A percentile compares a stretch with the other conserved stretches of the same genome.
These are phyloP conservation scores for Escovopsis sp. DNA, from an alignment of 2,329 filamentous ascomycete species.

Conservation along the genomic window DNA sequence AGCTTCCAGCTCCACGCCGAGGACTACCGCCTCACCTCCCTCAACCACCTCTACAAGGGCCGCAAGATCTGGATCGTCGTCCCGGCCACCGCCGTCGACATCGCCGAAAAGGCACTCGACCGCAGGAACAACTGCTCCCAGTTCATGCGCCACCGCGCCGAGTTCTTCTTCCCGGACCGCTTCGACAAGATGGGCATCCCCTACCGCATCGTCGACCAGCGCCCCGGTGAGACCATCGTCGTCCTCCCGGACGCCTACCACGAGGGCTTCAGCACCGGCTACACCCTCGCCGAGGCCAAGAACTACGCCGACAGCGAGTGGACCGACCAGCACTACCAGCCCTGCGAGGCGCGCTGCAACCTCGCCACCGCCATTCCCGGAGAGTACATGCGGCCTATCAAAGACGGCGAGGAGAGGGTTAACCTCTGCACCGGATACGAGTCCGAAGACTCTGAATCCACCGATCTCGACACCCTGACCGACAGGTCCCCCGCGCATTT, in stretches of 20 bases:
- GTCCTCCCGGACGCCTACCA: slow-evolving; percentile 25
- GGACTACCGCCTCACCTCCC: slow-evolving; percentile 22
- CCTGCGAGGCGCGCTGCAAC: slow-evolving; percentile 18
- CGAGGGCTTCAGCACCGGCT: slow-evolving; percentile 26
- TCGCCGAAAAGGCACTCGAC: slow-evolving; percentile 19
- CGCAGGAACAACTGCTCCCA: slow-evolving; percentile 20
- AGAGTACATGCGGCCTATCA: slow-evolving; percentile 16
- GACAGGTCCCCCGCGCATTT: too few relatives aligned
- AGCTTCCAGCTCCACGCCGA: slow-evolving; percentile 26
- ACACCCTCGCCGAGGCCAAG: slow-evolving; percentile 25
- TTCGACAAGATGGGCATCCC: slow-evolving; percentile 23
- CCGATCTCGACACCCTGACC: too few relatives aligned
- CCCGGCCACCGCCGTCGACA: slow-evolving; percentile 19
- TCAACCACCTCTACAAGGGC: slow-evolving; percentile 24
- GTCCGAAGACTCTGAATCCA: not conserved
- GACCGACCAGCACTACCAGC: slow-evolving; percentile 20
- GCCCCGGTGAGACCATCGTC: slow-evolving; percentile 24
- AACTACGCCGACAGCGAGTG: slow-evolving; percentile 23
- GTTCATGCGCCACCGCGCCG: slow-evolving; percentile 25
- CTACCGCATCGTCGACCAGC: slow-evolving; percentile 22
- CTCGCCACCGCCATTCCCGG: slow-evolving; percentile 22
- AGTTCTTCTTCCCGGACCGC: slow-evolving; percentile 25
- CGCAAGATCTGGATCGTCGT: slow-evolving; percentile 26
- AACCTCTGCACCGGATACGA: slow-evolving; percentile 18
- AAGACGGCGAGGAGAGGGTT: slow-evolving; percentile 17